These are phyloP conservation scores for Aspergillus panamensis DNA, from an alignment of 495 filamentous ascomycete species.

Conservation along the genomic window DNA sequence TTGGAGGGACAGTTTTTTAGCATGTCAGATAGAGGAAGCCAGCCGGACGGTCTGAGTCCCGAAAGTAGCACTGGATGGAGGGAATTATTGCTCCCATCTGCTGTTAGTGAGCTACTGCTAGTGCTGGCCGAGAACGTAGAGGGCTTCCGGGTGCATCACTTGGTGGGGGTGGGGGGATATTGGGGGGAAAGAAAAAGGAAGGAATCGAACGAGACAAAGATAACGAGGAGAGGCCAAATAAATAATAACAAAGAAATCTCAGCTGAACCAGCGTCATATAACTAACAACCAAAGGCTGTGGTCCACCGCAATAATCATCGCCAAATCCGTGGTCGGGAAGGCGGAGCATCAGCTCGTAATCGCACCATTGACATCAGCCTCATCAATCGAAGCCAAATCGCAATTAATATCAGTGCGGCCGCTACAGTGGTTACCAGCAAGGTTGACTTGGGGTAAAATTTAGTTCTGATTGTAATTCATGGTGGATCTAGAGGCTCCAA, in stretches of 20 bases:
- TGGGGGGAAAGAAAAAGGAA: slow-evolving; percentile 8
- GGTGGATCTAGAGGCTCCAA: background rate
- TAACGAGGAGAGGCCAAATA: slow-evolving; percentile 5
- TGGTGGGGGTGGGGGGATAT: slow-evolving; percentile 6
- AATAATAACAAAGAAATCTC: background rate
- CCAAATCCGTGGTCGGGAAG: slow-evolving; percentile 15
- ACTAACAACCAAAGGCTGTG: slow-evolving; percentile 1
- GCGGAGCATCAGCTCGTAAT: slow-evolving; percentile 17
- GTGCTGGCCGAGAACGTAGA: slow-evolving; percentile 12
- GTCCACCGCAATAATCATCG: slow-evolving; percentile 2
- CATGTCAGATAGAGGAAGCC: slow-evolving; percentile 15
- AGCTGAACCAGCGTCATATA: background rate
- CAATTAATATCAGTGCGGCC: background rate
- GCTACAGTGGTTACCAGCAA: background rate
- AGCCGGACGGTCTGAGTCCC: slow-evolving; percentile 22
- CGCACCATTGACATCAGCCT: background rate
- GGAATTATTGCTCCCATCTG: slow-evolving; percentile 34
- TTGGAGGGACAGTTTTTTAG: slow-evolving; percentile 7
- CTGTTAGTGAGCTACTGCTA: background rate
- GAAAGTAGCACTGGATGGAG: slow-evolving; percentile 26
- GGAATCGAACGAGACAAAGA: slow-evolving; percentile 18
- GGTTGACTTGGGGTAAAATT: too few relatives aligned
- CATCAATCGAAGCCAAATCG: background rate
- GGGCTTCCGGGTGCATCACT: slow-evolving; percentile 27
- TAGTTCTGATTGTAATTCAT: too few relatives aligned